Evolutionary conservation across 2,329 filamentous ascomycete genomes (phyloP).

Genomic region (Fusarium haematococcum): DNA sequence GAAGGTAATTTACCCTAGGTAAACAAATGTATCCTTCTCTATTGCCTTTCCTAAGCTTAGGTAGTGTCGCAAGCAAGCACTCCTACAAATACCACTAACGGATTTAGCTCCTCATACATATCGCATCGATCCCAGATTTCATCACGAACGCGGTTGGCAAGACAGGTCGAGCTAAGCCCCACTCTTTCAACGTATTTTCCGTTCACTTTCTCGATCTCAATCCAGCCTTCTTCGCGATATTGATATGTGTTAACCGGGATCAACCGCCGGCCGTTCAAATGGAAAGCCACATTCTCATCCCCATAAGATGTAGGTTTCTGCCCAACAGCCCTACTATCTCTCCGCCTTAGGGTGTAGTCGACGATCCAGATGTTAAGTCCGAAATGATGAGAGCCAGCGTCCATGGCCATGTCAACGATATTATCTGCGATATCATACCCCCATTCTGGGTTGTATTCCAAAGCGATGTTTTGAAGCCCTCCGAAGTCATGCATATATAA

Average conservation of each 20-base stretch:
- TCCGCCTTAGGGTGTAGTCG: background rate
- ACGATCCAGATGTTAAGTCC: background rate
- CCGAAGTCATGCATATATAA: rapidly evolving
- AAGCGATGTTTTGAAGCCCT: background rate
- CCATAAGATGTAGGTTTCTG: background rate
- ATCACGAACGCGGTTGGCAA: background rate
- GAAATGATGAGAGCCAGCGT: background rate
- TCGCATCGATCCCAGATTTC: background rate
- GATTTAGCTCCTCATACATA: background rate
- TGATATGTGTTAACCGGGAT: background rate
- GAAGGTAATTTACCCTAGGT: too few species aligned
- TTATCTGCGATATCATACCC: background rate
- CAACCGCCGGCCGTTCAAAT: background rate
- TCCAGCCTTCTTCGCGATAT: background rate
- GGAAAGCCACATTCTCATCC: background rate
- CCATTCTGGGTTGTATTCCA: background rate
- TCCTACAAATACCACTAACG: background rate
- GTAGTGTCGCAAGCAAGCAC: background rate
- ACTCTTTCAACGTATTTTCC: background rate
- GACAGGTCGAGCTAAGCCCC: background rate
- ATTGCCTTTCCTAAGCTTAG: background rate
- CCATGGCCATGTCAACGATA: background rate
- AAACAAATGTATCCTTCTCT: too few species aligned
- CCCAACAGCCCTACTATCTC: background rate
- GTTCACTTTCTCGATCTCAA: background rate